Conservation (phyloP, 2,329 filamentous ascomycete genomes). For the Aspergillus fumigatus region DNA sequence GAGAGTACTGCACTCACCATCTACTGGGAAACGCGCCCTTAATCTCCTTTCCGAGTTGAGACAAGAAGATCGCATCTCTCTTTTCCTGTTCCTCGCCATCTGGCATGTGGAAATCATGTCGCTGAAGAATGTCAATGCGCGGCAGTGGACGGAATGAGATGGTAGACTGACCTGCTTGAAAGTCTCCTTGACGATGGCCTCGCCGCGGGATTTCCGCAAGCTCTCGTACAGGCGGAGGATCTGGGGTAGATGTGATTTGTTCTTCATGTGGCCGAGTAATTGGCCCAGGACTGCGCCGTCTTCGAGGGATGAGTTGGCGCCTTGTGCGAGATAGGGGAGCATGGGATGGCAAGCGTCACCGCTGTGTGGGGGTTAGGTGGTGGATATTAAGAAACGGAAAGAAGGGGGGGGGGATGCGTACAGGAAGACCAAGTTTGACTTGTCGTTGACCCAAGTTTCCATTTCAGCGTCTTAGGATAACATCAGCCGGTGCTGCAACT, state of each 20-base stretch:
- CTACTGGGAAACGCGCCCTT: conserved; percentile 57
- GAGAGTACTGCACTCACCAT: conserved; percentile 36
- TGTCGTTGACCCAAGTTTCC: conserved; percentile 51
- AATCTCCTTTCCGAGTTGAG: conserved; percentile 50
- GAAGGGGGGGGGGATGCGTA: conserved; percentile 12
- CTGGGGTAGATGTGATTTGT: conserved; percentile 39
- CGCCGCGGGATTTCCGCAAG: conserved; percentile 46
- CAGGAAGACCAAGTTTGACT: conserved; percentile 48
- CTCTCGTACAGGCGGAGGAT: conserved; percentile 44
- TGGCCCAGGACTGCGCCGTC: conserved; percentile 63
- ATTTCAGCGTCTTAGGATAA: conserved; percentile 45
- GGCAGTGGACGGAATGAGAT: background rate
- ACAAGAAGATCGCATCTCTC: conserved; percentile 55
- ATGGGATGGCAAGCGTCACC: conserved; percentile 63
- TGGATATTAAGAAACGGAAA: background rate
- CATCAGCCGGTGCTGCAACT: background rate
- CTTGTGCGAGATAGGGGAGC: conserved; percentile 61
- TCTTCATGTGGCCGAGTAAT: conserved; percentile 50
- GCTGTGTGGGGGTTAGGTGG: conserved; percentile 5
- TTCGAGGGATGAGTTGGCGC: conserved; percentile 64
- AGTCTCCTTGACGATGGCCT: conserved; percentile 57
- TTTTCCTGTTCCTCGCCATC: conserved; percentile 55
- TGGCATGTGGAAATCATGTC: conserved; percentile 50
- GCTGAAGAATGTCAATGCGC: conserved; percentile 24
- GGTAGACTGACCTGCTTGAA: conserved; percentile 46